Evolutionary conservation across 306 rosid genomes (phyloP), one percentile per base, ranked within the genome.

Genomic region (Medicago arabica): DNA sequence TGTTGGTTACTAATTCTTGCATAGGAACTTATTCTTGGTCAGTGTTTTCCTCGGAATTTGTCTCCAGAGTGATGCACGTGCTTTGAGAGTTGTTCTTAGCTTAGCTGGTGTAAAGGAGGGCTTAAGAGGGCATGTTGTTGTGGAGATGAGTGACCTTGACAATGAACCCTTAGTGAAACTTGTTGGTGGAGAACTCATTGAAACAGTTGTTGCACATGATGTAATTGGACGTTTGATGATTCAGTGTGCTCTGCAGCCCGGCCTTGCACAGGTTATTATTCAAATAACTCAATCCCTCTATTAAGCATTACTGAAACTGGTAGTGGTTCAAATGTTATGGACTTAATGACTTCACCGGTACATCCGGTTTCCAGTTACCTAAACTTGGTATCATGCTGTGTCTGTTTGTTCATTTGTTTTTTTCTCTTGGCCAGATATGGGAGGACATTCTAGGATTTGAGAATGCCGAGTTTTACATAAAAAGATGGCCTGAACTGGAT

Each of bases 121-220:
- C 44, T 86, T 92, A 73, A 84, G 86, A 75, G 98, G 93, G 34
- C 98, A 92, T 66, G 93, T 92, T 80, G 98, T 94, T 64, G 98
- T 94, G 54, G 98, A 94, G 88, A 87, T 94, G 98, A 94, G 98
- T 67, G 98, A 94, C 86, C 91, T 94, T 65, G 98, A 94, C 82
- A 94, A 94, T 38, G 98, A 94, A 81, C 98, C 97, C 63, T 82
- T 94, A 39, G 98, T 94, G 75, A 92, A 94, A 91, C 97, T 92
- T 78, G 98, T 94, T 53, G 98, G 98, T 28, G 98, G 97, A 72
- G 97, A 86, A 72, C 95, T 92, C 75, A 90, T 87, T 83, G 97
- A 94, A 92, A 92, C 98, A 28, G 98, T 94, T 78, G 98, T 94
- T 71, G 98, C 98, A 44, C 98, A 94, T 85, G 98, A 94, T 84